A percentile compares a stretch with the other conserved stretches of the same genome.
Evolutionary conservation across 129 eudicot genomes (phyloP).

Genomic region (Oenanthe sinensis): DNA sequence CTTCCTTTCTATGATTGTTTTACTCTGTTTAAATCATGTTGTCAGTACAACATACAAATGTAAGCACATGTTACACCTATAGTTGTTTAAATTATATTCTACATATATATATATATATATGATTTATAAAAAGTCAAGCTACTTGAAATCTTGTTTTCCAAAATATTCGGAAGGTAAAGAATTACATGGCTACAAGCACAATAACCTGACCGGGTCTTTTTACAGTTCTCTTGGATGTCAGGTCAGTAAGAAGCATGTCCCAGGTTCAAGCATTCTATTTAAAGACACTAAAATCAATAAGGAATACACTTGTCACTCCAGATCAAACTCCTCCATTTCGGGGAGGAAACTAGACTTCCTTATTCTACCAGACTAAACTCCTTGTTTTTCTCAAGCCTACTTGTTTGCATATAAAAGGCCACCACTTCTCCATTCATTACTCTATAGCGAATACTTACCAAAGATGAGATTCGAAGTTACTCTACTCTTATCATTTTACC

Average conservation of each 20-base stretch:
- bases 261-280: background rate
- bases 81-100: background rate
- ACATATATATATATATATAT: background rate
- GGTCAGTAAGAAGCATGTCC: background rate
- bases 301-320: constrained; percentile 1
- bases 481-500: constrained; percentile 23
- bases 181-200: background rate
- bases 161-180: background rate
- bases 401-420: constrained; percentile 4
- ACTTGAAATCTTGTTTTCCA: background rate
- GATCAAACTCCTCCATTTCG: constrained; percentile 24
- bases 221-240: constrained; percentile 4
- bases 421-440: background rate
- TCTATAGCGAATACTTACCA: background rate
- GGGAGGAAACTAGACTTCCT: constrained; percentile 23
- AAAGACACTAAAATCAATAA: background rate
- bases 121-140: background rate
- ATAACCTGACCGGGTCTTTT: constrained; percentile 1
- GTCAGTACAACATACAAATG: background rate
- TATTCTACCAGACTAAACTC: constrained; percentile 18
- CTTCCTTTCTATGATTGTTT: background rate
- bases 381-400: constrained; percentile 13
- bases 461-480: constrained; percentile 20
- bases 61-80: background rate
- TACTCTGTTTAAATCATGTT: background rate